phyloP scores from a whole-genome alignment of 179 eudicot genomes.

The Silene coronaria region DNA sequence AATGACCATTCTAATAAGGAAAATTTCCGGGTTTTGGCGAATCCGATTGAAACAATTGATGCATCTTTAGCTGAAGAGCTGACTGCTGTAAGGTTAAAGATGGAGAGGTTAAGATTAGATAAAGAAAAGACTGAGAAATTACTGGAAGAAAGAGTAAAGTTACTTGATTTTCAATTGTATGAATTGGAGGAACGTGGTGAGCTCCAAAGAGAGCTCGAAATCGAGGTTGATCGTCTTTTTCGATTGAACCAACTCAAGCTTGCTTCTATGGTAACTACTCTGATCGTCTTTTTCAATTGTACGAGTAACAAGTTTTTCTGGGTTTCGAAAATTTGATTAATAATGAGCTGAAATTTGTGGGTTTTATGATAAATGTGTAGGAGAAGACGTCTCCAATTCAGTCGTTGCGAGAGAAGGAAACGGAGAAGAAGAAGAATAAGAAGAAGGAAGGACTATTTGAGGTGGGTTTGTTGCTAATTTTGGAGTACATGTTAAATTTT shows the following conservation, averaged over 20 bases:
- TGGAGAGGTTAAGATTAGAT: slow-evolving; percentile 53
- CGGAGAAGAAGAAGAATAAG: slow-evolving; percentile 31
- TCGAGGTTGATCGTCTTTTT: slow-evolving; percentile 73
- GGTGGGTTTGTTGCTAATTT: slow-evolving; percentile 4
- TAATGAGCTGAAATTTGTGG: background rate
- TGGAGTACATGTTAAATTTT: too few relatives aligned
- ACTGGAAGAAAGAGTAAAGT: slow-evolving; percentile 41
- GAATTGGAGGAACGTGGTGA: slow-evolving; percentile 50
- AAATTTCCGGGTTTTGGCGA: slow-evolving; percentile 22
- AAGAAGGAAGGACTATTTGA: slow-evolving; percentile 13
- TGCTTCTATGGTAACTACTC: slow-evolving; percentile 40
- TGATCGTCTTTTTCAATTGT: too few relatives aligned
- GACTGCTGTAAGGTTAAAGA: slow-evolving; percentile 47
- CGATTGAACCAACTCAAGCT: slow-evolving; percentile 57
- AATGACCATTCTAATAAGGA: slow-evolving; percentile 36
- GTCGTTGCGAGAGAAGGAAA: slow-evolving; percentile 46
- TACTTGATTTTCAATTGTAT: slow-evolving; percentile 42
- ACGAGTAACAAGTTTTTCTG: too few relatives aligned
- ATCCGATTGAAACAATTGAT: slow-evolving; percentile 32
- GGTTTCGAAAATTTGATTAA: background rate
- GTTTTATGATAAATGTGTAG: slow-evolving; percentile 8
- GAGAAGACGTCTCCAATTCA: slow-evolving; percentile 48
- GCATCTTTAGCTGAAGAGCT: slow-evolving; percentile 71
- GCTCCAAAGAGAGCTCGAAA: slow-evolving; percentile 60
- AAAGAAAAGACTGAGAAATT: slow-evolving; percentile 49